phyloP scores from a whole-genome alignment of 768 basidiomycete species.

The Lentinula edodes region DNA sequence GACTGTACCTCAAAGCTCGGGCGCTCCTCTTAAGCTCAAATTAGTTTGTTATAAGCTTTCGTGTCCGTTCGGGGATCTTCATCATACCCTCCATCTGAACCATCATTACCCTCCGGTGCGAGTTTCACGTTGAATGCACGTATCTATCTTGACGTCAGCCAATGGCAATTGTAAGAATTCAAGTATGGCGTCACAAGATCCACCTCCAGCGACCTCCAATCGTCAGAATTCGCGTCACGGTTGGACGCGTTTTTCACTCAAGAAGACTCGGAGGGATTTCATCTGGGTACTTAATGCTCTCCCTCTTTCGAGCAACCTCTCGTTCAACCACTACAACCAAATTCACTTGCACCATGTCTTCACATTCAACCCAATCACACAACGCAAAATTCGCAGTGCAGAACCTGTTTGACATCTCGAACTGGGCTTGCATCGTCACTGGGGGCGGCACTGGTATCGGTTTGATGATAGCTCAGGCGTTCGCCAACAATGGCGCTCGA shows the following conservation, averaged over 20 bases:
- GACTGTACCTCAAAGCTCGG: no score
- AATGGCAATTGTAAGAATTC: no score
- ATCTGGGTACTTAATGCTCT: not conserved
- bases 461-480: constrained; percentile 35
- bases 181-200: no score
- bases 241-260: not conserved
- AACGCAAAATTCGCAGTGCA: not conserved
- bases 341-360: not conserved
- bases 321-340: not conserved
- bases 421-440: not conserved
- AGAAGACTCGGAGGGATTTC: not conserved
- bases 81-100: no score
- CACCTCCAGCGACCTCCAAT: no score
- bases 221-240: not conserved
- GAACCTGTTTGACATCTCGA: not conserved
- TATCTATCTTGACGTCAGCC: no score
- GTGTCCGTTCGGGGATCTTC: no score
- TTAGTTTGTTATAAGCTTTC: no score
- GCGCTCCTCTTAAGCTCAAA: no score
- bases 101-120: no score
- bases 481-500: constrained; percentile 35
- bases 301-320: not conserved
- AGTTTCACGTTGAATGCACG: no score
- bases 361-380: not conserved
- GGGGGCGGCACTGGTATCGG: constrained; percentile 19